These are phyloP conservation scores for Lachancea waltii DNA, from an alignment of 805 yeast genomes.

Conservation along the genomic window DNA sequence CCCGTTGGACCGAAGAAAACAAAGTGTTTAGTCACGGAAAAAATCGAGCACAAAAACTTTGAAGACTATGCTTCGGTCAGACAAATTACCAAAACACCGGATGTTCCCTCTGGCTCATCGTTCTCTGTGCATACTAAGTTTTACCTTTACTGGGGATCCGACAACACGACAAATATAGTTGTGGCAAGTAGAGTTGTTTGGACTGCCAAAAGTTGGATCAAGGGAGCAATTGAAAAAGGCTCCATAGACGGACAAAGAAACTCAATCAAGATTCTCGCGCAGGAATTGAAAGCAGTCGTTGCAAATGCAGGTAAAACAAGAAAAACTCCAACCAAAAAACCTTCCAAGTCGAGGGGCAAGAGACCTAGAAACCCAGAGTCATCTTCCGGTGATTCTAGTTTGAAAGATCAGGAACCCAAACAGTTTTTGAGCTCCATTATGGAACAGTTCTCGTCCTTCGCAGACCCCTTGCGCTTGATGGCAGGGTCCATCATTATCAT, in stretches of 20 bases:
- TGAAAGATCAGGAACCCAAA: background rate
- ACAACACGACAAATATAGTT: slow-evolving; percentile 46
- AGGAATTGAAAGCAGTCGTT: slow-evolving; percentile 34
- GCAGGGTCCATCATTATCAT: slow-evolving; percentile 1
- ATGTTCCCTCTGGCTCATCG: slow-evolving; percentile 67
- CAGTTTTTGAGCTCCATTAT: background rate
- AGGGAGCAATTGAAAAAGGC: slow-evolving; percentile 70
- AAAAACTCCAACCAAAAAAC: slow-evolving; percentile 6
- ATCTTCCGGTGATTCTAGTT: background rate
- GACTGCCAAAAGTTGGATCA: slow-evolving; percentile 73
- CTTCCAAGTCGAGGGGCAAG: slow-evolving; percentile 12
- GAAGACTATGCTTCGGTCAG: slow-evolving; percentile 38
- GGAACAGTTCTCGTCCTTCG: background rate
- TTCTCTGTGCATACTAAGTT: slow-evolving; percentile 57
- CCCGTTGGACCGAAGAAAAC: slow-evolving; percentile 73
- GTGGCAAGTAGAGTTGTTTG: slow-evolving; percentile 58
- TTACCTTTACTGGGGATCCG: slow-evolving; percentile 57
- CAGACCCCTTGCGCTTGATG: background rate
- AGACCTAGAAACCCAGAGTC: slow-evolving; percentile 13
- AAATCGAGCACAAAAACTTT: slow-evolving; percentile 43
- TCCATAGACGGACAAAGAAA: slow-evolving; percentile 70
- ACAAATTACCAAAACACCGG: slow-evolving; percentile 58
- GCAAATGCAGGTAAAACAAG: slow-evolving; percentile 18
- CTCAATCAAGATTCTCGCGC: slow-evolving; percentile 41
- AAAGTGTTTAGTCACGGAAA: slow-evolving; percentile 52